These are phyloP conservation scores for Atalantia buxifolia DNA, from an alignment of 345 rosid species.

Conservation along the genomic window DNA sequence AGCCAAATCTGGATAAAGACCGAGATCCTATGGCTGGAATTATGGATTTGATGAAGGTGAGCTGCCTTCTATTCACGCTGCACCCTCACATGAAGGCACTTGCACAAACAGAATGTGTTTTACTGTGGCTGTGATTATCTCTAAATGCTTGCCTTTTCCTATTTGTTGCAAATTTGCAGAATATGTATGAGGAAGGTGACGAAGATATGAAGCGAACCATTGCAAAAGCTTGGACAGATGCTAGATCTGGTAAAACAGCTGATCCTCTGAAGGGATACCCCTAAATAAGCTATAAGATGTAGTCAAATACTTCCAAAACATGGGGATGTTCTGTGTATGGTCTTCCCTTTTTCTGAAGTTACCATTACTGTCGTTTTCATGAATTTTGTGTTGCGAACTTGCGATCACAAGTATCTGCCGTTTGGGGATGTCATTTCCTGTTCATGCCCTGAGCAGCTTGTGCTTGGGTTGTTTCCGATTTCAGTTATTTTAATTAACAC, in stretches of 20 bases:
- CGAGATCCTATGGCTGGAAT: conserved; percentile 98
- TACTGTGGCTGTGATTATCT: neutral
- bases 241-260: conserved; percentile 82
- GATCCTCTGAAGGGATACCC: conserved; percentile 59
- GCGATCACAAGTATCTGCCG: neutral
- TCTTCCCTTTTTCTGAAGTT: neutral
- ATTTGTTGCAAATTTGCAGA: conserved; percentile 32
- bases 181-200: conserved; percentile 95
- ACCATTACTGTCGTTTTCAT: neutral
- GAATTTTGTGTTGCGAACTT: neutral
- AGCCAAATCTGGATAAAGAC: conserved; percentile 69
- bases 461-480: neutral
- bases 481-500: no score
- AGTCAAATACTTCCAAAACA: neutral
- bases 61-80: neutral
- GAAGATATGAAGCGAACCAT: conserved; percentile 91
- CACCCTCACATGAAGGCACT: neutral
- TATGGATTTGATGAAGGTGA: conserved; percentile 94
- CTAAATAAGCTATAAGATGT: neutral
- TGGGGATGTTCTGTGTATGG: neutral
- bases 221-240: conserved; percentile 99
- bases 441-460: neutral
- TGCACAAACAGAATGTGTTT: neutral
- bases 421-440: neutral
- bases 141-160: no score